Evolutionary conservation across 2,329 filamentous ascomycete genomes (phyloP), one percentile per base, ranked within the genome.

Genomic region (Bipolaris gigantea): DNA sequence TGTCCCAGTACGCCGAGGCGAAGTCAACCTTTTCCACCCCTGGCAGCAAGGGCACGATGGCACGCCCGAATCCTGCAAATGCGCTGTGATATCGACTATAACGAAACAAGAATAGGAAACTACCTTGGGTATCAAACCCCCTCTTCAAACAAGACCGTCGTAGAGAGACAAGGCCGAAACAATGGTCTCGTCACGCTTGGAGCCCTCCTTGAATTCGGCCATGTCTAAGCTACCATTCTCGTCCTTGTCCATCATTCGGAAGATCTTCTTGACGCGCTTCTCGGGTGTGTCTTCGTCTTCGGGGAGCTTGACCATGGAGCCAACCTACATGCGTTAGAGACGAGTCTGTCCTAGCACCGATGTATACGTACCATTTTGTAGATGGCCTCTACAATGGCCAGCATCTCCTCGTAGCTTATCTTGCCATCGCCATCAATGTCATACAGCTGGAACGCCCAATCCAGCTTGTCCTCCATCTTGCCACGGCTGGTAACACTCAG

Each of bases 181-280:
- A 72, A 99, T 99, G 9, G 94, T 99, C 80, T 97, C 93, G 77
- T 99, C 94, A 56, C 92, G 89, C 82, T 97, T 97, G 80, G 92
- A 96, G 65, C 94, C 94, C 79, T 99, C 94, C 80, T 97, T 97
- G 83, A 99, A 99, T 76, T 99, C 94, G 57, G 92, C 89, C 84
- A 97, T 93, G 75, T 97, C 93, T 67, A 99, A 80, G 72, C 90
- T 95, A 66, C 93, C 94, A 73, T 97, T 97, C 80, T 97, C 93
- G 75, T 99, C 94, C 83, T 99, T 99, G 82, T 99, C 94, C 94
- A 99, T 99, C 94, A 97, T 97, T 70, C 89, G 84, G 83, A 99
- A 99, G 76, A 99, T 97, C 83, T 99, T 99, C 77, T 83, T 87
- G 60, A 99, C 94, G 61, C 94, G 89, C 82, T 99, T 99, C 82